Conservation (phyloP, 257 asterid genomes). For the Gentiana dahurica region DNA sequence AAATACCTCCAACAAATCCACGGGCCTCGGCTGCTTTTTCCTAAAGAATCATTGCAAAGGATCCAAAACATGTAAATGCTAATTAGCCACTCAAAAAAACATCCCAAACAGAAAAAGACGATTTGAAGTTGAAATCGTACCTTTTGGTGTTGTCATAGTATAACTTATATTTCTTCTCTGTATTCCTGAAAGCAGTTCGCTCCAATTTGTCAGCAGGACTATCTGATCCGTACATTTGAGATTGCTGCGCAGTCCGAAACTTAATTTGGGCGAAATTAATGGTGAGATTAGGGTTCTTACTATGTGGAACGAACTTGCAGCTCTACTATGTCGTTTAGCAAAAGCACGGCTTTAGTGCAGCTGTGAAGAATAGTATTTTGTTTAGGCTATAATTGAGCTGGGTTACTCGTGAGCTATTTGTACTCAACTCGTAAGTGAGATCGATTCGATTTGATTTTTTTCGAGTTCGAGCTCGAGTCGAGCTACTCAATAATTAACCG, state of each 20-base stretch:
- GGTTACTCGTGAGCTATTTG: too few species aligned
- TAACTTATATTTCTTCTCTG: slow-evolving; percentile 87
- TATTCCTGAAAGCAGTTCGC: slow-evolving; percentile 79
- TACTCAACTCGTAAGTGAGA: too few species aligned
- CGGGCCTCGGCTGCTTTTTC: slow-evolving; percentile 59
- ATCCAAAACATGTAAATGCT: not conserved
- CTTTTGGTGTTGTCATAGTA: slow-evolving; percentile 63
- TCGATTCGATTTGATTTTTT: too few species aligned
- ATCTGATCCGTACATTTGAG: slow-evolving; percentile 55
- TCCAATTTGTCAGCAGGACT: slow-evolving; percentile 43
- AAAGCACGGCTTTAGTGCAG: too few species aligned
- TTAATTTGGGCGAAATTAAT: not conserved
- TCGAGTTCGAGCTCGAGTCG: too few species aligned
- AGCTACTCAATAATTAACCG: too few species aligned
- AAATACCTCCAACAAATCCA: slow-evolving; percentile 84
- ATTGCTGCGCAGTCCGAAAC: not conserved
- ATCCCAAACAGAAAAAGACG: not conserved
- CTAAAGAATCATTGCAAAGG: slow-evolving; percentile 19
- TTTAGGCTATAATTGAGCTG: too few species aligned
- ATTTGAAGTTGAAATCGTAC: slow-evolving; percentile 18
- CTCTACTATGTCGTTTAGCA: too few species aligned
- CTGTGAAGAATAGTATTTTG: too few species aligned
- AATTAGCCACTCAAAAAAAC: not conserved
- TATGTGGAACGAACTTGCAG: too few species aligned
- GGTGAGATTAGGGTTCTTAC: too few species aligned